Evolutionary conservation across 148 eudicot genomes (phyloP), one percentile per base, ranked within the genome.

Genomic region (Rhododendron ovatum): DNA sequence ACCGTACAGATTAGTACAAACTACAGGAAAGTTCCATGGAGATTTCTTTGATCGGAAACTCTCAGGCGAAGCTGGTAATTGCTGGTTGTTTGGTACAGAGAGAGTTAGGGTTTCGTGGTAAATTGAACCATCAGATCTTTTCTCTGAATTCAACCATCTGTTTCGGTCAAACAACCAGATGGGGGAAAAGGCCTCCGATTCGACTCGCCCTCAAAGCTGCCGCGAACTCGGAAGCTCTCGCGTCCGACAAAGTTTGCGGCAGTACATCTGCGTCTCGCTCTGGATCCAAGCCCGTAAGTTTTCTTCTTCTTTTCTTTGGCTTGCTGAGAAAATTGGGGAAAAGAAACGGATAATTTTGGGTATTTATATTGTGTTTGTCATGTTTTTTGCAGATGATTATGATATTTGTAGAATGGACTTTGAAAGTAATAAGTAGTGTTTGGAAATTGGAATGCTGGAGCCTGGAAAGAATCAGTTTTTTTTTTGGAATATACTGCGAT

Each of bases 221-320:
- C 77, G 81, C 89, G 9, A 84, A 84, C 15, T 59, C 81, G 26
- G 86, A 88, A 37, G 76, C 89, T 48, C 30, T 78, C 41, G 83
- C 82, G 4, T 57, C 84, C 57, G 87, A 87, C 18, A 85, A 85
- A 48, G 79, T 39, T 50, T 63, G 86, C 78, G 28, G 73, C 53
- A 8, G 22, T 13, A 35, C 37, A 13, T 55, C 33, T 18, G 53
- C 82, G 69, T 85, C 84, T 1, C 51, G 73, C 69, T 24, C 83
- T 41, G 88, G 65, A 84, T 77, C 82, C 5, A 89, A 90, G 37
- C 82, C 91, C 59, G 95, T 95, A 71, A 91, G 96, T 76, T 41
- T 18, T 35, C 12, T 24, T 12, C 9, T 80, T 26, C 28, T 63
- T 18, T 55, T 17, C 17, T 5, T 55, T 55, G 28, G 2, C 15